Percentiles rank a stretch among this genome's conserved stretches.
These are phyloP conservation scores for Alternaria novae-zelandiae DNA, from an alignment of 2,329 filamentous ascomycete genomes.

Conservation along the genomic window DNA sequence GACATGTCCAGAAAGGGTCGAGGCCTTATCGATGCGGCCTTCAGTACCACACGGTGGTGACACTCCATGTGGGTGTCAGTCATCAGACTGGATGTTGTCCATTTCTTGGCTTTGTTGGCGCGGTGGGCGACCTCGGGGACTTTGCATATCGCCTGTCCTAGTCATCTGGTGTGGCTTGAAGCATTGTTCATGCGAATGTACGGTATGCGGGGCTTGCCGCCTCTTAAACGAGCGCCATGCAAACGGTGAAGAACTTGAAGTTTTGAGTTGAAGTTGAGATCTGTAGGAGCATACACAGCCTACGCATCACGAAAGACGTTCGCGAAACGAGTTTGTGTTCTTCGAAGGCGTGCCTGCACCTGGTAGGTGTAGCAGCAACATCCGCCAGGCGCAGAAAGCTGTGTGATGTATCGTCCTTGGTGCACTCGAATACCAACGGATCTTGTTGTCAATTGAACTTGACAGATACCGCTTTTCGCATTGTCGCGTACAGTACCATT, in stretches of 20 bases:
- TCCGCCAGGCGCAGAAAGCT: not conserved
- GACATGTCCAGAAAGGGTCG: not conserved
- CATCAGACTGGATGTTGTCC: not conserved
- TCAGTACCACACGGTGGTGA: not conserved
- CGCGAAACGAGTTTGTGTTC: not conserved
- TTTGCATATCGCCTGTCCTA: not conserved
- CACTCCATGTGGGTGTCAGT: no score
- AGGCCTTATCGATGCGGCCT: not conserved
- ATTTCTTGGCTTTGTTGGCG: not conserved
- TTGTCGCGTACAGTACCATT: slow-evolving; percentile 8
- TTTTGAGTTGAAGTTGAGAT: not conserved
- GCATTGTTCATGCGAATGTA: not conserved
- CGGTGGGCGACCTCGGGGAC: not conserved
- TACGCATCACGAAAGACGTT: not conserved
- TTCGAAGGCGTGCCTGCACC: not conserved
- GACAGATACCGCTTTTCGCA: not conserved
- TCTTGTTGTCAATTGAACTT: not conserved
- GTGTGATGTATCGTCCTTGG: not conserved
- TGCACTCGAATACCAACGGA: not conserved
- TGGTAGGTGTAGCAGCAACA: not conserved
- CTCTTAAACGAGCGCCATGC: not conserved
- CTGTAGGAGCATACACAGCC: not conserved
- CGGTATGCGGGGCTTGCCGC: not conserved
- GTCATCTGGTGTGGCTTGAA: not conserved
- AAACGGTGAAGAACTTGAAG: not conserved